Percentiles rank a stretch among this genome's conserved stretches.
These are phyloP conservation scores for Earliella scabrosa DNA, from an alignment of 1,284 basidiomycete species.

Conservation along the genomic window DNA sequence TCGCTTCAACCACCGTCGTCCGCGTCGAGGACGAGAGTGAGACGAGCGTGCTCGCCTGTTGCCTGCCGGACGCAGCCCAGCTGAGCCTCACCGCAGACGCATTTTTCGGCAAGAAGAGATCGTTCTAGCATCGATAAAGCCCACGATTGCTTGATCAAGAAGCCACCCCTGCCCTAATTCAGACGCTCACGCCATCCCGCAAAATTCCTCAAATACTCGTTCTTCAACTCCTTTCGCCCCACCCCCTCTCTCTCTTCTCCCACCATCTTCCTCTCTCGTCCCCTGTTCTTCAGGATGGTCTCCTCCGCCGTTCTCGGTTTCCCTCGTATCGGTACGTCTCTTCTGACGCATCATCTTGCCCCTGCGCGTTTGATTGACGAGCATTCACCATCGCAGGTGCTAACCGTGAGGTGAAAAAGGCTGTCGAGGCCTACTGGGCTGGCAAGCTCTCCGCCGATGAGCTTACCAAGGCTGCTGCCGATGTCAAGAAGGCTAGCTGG, in stretches of 20 bases:
- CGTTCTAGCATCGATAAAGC: conserved; percentile 16
- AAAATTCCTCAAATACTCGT: conserved; percentile 22
- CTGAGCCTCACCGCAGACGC: neutral
- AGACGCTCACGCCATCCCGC: conserved; percentile 26
- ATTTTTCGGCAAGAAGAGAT: neutral
- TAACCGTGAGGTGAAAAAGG: conserved; percentile 98
- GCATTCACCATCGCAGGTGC: conserved; percentile 58
- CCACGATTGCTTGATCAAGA: conserved; percentile 21
- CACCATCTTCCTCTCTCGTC: conserved; percentile 29
- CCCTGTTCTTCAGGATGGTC: conserved; percentile 56
- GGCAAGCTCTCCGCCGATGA: conserved; percentile 91
- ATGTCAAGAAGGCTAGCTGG: conserved; percentile 93
- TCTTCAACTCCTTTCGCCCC: conserved; percentile 16
- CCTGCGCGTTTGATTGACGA: conserved; percentile 5
- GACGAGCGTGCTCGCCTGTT: neutral
- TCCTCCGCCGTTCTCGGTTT: conserved; percentile 92
- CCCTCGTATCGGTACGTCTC: conserved; percentile 87
- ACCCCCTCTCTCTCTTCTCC: conserved; percentile 29
- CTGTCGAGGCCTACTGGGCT: conserved; percentile 97
- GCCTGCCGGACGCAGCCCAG: too few relatives aligned
- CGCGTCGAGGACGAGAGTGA: neutral
- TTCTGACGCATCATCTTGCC: neutral
- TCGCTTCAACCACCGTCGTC: neutral
- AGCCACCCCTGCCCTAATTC: conserved; percentile 19
- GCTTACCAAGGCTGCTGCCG: conserved; percentile 87